Evolutionary conservation across 352 stramenopile genomes (phyloP).

Genomic region (Phytophthora citrophthora): DNA sequence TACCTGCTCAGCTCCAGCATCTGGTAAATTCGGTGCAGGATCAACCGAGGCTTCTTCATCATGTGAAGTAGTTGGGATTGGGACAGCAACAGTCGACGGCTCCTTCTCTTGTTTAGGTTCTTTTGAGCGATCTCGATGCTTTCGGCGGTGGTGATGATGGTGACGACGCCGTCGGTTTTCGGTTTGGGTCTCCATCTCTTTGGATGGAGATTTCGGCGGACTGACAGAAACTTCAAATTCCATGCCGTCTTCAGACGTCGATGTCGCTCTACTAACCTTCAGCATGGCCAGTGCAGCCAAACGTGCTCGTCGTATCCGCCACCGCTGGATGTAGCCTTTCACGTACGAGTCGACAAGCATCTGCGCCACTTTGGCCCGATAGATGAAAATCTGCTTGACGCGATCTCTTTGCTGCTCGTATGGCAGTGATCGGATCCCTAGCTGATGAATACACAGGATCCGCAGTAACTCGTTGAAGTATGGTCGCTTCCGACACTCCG

Average conservation of each 20-base stretch:
- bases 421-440: slow-evolving; percentile 78
- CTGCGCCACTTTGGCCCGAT: slow-evolving; percentile 71
- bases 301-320: slow-evolving; percentile 38
- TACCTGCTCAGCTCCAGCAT: background rate
- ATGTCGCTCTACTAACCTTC: slow-evolving; percentile 29
- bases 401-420: slow-evolving; percentile 85
- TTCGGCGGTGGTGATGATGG: slow-evolving; percentile 27
- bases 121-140: slow-evolving; percentile 18
- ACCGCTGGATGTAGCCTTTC: slow-evolving; percentile 70
- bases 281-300: slow-evolving; percentile 16
- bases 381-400: slow-evolving; percentile 89
- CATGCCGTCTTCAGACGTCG: slow-evolving; percentile 15
- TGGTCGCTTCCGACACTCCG: slow-evolving; percentile 49
- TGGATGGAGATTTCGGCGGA: slow-evolving; percentile 17
- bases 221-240: background rate
- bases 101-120: slow-evolving; percentile 6
- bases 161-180: slow-evolving; percentile 18
- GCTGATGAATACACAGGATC: slow-evolving; percentile 78
- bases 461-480: slow-evolving; percentile 85
- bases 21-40: background rate
- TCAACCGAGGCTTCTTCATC: background rate
- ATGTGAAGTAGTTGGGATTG: background rate
- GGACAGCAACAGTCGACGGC: background rate
- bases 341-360: slow-evolving; percentile 80
- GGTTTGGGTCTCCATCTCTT: slow-evolving; percentile 38